Percentiles rank a stretch among this genome's conserved stretches.
These are phyloP conservation scores for Reticulascus tulasneorum DNA, from an alignment of 2,329 filamentous ascomycete species.

Conservation along the genomic window DNA sequence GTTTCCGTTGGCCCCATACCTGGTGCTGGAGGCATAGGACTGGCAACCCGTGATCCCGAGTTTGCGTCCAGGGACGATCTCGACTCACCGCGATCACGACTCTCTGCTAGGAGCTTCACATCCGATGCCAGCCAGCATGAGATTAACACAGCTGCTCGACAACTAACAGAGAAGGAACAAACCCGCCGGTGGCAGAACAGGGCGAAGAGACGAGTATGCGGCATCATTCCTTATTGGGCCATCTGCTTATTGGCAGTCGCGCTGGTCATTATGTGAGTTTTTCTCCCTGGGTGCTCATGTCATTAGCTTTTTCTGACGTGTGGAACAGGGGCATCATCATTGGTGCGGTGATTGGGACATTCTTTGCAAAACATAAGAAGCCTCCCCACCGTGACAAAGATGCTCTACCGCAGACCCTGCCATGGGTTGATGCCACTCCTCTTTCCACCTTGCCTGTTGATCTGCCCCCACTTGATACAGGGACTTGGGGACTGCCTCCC, in stretches of 20 bases:
- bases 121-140: conserved; percentile 50
- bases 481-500: conserved; percentile 53
- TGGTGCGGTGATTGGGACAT: conserved; percentile 51
- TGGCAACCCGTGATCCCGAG: conserved; percentile 59
- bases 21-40: conserved; percentile 58
- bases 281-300: too few relatives aligned
- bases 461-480: conserved; percentile 49
- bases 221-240: conserved; percentile 60
- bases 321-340: conserved; percentile 47
- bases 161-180: conserved; percentile 46
- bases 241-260: conserved; percentile 46
- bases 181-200: conserved; percentile 41
- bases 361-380: conserved; percentile 31
- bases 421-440: conserved; percentile 45
- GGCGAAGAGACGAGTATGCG: conserved; percentile 53
- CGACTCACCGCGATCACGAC: conserved; percentile 44
- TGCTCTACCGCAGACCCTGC: conserved; percentile 26
- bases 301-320: neutral
- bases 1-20: conserved; percentile 30
- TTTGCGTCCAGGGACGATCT: conserved; percentile 57
- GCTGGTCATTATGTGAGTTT: conserved; percentile 40
- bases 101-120: conserved; percentile 47
- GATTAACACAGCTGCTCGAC: conserved; percentile 47
- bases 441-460: conserved; percentile 46
- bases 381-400: conserved; percentile 18